Evolutionary conservation across 2,329 filamentous ascomycete genomes (phyloP).

Genomic region (Pseudogymnoascus verrucosus): DNA sequence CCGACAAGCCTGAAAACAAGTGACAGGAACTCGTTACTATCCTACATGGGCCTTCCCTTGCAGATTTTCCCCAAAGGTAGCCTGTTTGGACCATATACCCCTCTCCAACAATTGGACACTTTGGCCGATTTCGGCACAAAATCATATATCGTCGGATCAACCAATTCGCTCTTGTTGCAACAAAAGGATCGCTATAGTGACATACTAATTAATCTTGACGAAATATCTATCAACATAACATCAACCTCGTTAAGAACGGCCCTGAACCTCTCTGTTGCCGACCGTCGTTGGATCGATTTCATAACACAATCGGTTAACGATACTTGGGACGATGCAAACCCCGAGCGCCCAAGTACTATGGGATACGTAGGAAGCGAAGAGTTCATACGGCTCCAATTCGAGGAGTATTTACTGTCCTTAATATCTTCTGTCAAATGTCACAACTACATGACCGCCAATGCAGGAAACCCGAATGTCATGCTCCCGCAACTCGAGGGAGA

Average conservation of each 20-base stretch:
- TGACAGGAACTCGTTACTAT: constrained; percentile 79
- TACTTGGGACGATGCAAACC: constrained; percentile 92
- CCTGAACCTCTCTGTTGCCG: constrained; percentile 71
- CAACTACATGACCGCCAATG: constrained; percentile 50
- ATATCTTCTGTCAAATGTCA: constrained; percentile 88
- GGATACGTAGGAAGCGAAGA: constrained; percentile 94
- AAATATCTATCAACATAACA: constrained; percentile 74
- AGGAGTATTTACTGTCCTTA: constrained; percentile 87
- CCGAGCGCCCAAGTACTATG: constrained; percentile 82
- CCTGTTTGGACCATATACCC: constrained; percentile 93
- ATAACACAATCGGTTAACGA: constrained; percentile 89
- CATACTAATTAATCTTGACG: constrained; percentile 91
- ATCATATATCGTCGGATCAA: constrained; percentile 95
- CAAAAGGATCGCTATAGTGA: constrained; percentile 96
- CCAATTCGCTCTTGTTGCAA: constrained; percentile 86
- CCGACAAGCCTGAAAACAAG: constrained; percentile 85
- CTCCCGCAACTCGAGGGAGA: constrained; percentile 69
- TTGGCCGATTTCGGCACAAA: constrained; percentile 91
- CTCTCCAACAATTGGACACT: constrained; percentile 88
- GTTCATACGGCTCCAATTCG: constrained; percentile 93
- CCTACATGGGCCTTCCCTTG: constrained; percentile 89
- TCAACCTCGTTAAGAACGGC: constrained; percentile 70
- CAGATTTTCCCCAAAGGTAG: constrained; percentile 96
- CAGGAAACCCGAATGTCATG: constrained; percentile 50
- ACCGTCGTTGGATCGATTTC: constrained; percentile 94